Evolutionary conservation across 306 rosid species (phyloP).

Genomic region (Gastrolobium bilobum): DNA sequence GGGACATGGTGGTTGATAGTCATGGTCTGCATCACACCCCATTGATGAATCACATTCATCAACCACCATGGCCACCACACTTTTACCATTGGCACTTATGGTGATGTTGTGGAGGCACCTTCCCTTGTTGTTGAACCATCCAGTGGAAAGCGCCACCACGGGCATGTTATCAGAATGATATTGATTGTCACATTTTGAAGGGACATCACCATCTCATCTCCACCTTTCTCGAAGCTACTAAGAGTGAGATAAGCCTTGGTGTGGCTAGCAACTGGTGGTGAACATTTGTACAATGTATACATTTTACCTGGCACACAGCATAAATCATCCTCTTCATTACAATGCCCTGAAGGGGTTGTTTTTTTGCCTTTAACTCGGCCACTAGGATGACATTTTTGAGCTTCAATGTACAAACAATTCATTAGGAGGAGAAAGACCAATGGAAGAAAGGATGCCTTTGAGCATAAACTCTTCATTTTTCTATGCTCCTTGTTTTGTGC

Average conservation of each 20-base stretch:
- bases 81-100: conserved; percentile 45
- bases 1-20: conserved; percentile 50
- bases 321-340: conserved; percentile 43
- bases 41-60: conserved; percentile 58
- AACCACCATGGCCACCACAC: conserved; percentile 56
- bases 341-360: conserved; percentile 43
- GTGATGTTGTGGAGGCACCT: conserved; percentile 53
- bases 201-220: conserved; percentile 52
- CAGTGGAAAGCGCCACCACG: conserved; percentile 50
- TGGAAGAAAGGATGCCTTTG: not conserved
- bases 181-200: conserved; percentile 50
- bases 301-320: conserved; percentile 47
- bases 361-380: conserved; percentile 32
- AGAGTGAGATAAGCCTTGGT: conserved; percentile 52
- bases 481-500: not conserved
- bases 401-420: conserved; percentile 13
- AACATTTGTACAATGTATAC: conserved; percentile 53
- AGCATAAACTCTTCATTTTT: conserved; percentile 8
- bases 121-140: conserved; percentile 51
- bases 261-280: conserved; percentile 39
- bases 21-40: conserved; percentile 56
- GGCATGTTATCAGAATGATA: conserved; percentile 42
- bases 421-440: conserved; percentile 16
- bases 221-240: conserved; percentile 49
- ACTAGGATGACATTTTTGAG: conserved; percentile 36